Base-by-base conservation (phyloP, 768 basidiomycete species). In the Collybiopsis luxurians region DNA sequence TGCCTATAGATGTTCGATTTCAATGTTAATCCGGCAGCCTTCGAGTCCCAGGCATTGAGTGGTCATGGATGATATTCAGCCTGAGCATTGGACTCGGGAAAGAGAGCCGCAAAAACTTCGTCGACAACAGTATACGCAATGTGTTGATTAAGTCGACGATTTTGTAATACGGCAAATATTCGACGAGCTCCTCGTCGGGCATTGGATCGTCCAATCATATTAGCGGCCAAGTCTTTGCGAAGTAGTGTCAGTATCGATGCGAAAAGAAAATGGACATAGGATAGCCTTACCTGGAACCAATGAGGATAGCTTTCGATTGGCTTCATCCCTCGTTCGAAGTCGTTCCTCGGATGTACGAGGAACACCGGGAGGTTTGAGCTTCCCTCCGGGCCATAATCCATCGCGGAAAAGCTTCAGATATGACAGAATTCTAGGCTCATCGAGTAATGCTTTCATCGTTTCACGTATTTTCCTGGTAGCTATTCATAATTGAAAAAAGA, bases 161-260 rank as follows among this genome's bases (percentile, higher is more conserved):
- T 97, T 71, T 99, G 97, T 42, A 98, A 68, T 1, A 96, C 93
- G 4, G 94, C 87, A 68, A 98, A 98, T 59, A 97, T 90, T 48
- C 94, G 81, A 39, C 94, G 81, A 9, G 96, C 95, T 15, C 95
- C 97, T 42, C 95, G 81, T 12, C 95, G 84, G 17, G 96, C 95
- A 67, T 99, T 98, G 2, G 91, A 88, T 28, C 95, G 82, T n/a
- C 97, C 97, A 62, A 98, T 98, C 89, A 98, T 94, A 64, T 97
- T 98, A 6, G 96, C 93, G 30, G 92, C 95, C 52, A 98, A 73
- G 66, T 98, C 96, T 97, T 62, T 9, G 39, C 21, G 56, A 11
- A 51, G 27, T 43, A 49, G 59, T 21, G 39, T 38, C 12, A 58
- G 49, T 38, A 10, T 19, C 5, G 3, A 11, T 28, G 21, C 27